Evolutionary conservation across 2,329 filamentous ascomycete genomes (phyloP), one percentile per base, ranked within the genome.

Genomic region (Xylariaceae sp.): DNA sequence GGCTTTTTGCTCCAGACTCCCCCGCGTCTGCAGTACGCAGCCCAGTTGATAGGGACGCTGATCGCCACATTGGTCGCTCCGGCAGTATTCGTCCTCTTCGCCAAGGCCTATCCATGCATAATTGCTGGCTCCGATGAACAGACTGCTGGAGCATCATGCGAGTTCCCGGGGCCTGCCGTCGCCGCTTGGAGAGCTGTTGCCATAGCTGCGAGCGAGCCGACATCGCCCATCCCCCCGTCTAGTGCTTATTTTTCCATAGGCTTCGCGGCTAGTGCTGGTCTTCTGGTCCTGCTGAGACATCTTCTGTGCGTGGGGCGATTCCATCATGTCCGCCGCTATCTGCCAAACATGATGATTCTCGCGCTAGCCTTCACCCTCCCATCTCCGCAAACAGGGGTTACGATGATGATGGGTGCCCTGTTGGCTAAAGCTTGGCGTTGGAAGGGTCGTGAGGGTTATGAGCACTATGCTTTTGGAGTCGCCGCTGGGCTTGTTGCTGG

Each of bases 261-360:
- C 54, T 80, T 86, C 62, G 78, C 79, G 20, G 70, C 79, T 18
- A 72, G 84, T 26, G 79, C 79, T 37, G 77, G 75, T 20, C 37
- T 75, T 37, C 80, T 84, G 72, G 80, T 83, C 2, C 49, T 85
- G 10, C 55, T 82, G 64, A 78, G 83, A 56, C 81, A 83, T 68
- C 82, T 80, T 66, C 79, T 77, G 56, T 80, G 83, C 54, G 74
- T 75, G 21, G 82, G 82, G 18, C 65, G 71, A 6, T 77, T 77
- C 41, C 79, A 79, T 61, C 84, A 83, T 74, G 80, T 84, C 69
- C 74, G 80, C 49, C 68, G 74, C n/a, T 86, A 79, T 68, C 77
- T 85, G 54, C 84, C 84, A 56, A 87, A 86, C 75, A 84, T 83
- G 79, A 85, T 85, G 81, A 79, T 79, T 41, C 75, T 87, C 14